Percentiles rank a stretch among this genome's conserved stretches.
These are phyloP conservation scores for Smittium culicis DNA, from an alignment of 371 early-diverging fungal genomes.

Conservation along the genomic window DNA sequence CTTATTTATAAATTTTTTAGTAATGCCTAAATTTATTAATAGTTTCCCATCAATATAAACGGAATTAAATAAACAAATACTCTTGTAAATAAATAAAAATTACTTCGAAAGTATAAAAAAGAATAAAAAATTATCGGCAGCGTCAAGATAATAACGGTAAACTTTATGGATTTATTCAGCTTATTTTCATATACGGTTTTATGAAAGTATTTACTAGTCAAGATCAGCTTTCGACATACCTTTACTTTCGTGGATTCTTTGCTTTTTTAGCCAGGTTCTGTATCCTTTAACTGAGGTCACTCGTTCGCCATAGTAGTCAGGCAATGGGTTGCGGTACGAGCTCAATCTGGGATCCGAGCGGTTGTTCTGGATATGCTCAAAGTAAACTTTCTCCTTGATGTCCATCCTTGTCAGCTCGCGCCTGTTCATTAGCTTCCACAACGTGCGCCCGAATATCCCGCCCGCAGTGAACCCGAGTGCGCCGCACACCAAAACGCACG, in stretches of 20 bases:
- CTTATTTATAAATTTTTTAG: no score
- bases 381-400: constrained; percentile 60
- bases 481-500: constrained; percentile 47
- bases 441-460: constrained; percentile 45
- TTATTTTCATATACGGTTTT: neutral
- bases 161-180: neutral
- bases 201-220: neutral
- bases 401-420: constrained; percentile 42
- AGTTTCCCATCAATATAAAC: no score
- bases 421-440: constrained; percentile 48
- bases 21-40: no score
- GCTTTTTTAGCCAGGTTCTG: constrained; percentile 77
- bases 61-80: no score
- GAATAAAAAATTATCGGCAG: no score
- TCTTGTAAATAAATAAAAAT: no score
- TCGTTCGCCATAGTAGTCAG: constrained; percentile 89
- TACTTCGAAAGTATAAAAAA: no score
- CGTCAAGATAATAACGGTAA: neutral
- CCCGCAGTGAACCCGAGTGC: constrained; percentile 52
- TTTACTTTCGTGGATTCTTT: constrained; percentile 64
- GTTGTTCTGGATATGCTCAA: constrained; percentile 58
- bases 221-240: constrained; percentile 16
- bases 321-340: constrained; percentile 63
- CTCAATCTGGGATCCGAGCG: constrained; percentile 63
- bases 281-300: constrained; percentile 69